Base-by-base conservation (phyloP, 2,329 filamentous ascomycete genomes). In the Venturia oleaginea region DNA sequence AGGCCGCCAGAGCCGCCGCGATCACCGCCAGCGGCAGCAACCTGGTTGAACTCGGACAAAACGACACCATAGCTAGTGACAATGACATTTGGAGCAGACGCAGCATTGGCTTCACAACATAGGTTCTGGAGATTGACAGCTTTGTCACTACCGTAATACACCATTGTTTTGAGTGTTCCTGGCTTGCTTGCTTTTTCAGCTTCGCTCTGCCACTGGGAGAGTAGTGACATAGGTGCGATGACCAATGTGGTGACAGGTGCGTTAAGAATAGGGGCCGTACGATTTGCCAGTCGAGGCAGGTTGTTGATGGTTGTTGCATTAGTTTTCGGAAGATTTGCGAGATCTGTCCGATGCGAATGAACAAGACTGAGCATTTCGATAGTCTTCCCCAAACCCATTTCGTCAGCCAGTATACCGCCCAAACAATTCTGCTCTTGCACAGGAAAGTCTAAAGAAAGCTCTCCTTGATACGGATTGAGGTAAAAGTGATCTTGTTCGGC, bases 181-280 rank as follows among this genome's bases (percentile, higher is more conserved):
- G 89, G 83, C 67, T 88, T 87, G 0, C 93, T 97, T 0, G 94
- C 92, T 71, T 93, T 96, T 69, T 92, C 86, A 0, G 92, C 91
- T 78, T 99, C 94, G 71, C 91, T 96, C 70, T 96, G 90, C 94
- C 94, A 99, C 73, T 99, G 94, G 0, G 93, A 85, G n/a, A 99
- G 82, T 2, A 99, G 80, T 11, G 94, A 97, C 86, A 97, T 97
- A 1, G 94, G 94, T 0, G 94, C 94, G n/a, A 99, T 84, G 0
- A 99, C 93, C 2, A 99, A 79, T 0, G 94, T 99, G 0, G 94
- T 97, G 72, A 88, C 90, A 0, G 92, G 92, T 1, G 92, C 94
- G 63, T 82, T 75, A 59, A 89, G 81, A 3, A 91, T 77, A 22
- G 37, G 46, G 11, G 80, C 75, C 19, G 84, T 83, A 38, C 79